Percentiles rank a stretch among this genome's conserved stretches.
Evolutionary conservation across 2,329 filamentous ascomycete species (phyloP).

Genomic region (Teratosphaeria pseudoeucalypti): DNA sequence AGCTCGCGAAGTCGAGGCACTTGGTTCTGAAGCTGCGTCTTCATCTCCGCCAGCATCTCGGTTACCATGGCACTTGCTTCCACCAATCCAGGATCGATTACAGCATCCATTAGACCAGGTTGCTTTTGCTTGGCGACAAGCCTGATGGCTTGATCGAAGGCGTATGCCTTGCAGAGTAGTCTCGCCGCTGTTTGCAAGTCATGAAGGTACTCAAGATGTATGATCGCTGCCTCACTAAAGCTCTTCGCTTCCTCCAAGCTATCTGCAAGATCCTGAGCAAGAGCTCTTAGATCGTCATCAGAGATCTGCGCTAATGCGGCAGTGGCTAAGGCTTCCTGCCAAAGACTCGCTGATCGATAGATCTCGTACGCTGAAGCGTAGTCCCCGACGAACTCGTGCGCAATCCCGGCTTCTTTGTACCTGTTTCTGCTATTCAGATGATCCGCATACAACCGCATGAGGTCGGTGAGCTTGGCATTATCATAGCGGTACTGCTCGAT

Average conservation of each 20-base stretch:
- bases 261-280: conserved; percentile 68
- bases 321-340: conserved; percentile 80
- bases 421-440: conserved; percentile 65
- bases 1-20: conserved; percentile 78
- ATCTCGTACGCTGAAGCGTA: conserved; percentile 66
- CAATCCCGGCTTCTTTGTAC: conserved; percentile 75
- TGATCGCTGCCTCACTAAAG: conserved; percentile 65
- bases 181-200: conserved; percentile 60
- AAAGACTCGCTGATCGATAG: conserved; percentile 76
- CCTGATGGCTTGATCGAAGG: conserved; percentile 82
- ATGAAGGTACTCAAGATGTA: conserved; percentile 70
- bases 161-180: conserved; percentile 77
- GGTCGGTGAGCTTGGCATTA: conserved; percentile 49
- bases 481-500: conserved; percentile 80
- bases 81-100: conserved; percentile 68
- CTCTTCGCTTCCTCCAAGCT: conserved; percentile 76
- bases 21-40: conserved; percentile 70
- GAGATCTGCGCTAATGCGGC: conserved; percentile 60
- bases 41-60: conserved; percentile 89
- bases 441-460: conserved; percentile 70
- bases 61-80: conserved; percentile 75
- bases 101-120: conserved; percentile 48
- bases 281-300: conserved; percentile 48
- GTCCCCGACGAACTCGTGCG: conserved; percentile 76
- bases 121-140: conserved; percentile 53